Evolutionary conservation across 176 grass and related monocot genomes (phyloP), one percentile per base, ranked within the genome.

Genomic region (Carex kokanica): DNA sequence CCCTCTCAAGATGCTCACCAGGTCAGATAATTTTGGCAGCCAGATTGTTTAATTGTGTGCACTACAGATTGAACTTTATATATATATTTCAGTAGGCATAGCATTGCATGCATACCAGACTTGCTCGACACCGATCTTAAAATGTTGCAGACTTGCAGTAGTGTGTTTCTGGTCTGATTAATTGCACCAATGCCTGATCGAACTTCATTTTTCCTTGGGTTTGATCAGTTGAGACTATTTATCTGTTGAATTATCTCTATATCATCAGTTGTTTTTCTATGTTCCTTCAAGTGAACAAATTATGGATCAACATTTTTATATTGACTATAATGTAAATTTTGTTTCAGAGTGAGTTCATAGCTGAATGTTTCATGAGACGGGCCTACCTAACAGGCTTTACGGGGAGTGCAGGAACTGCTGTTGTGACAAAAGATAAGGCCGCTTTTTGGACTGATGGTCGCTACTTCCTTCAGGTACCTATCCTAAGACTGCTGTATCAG

Each of bases 361-460:
- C 92, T 59, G 95, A 94, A 88, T 98, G 95, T 86, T 98, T 94
- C 74, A 85, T 85, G 83, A 91, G 95, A 64, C 88, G 95, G 60
- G 81, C 92, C 64, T 94, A 88, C 77, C 84, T 98, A 60, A 90
- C 95, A 36, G 92, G 89, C 5, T 98, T 98, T 86, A 98, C 95
- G 47, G 95, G 95, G 13, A 98, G 95, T 89, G 95, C 95, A 85
- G 95, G 95, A 79, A 98, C 95, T 60, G 92, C 92, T 81, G 95
- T 98, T 11, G 87, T 98, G 60, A 98, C 95, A 2, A 98, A 94
- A 94, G 83, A 90, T 57, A 93, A 90, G 67, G 95, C 92, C 47
- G 92, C 90, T 78, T 84, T 98, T n/a, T 98, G 95, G 95, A 98
- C 95, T 24, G 95, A 98, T 92, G 95, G 95, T 13, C 90, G 95